Base-by-base conservation (phyloP, 805 yeast species). In the Lipomyces orientalis region DNA sequence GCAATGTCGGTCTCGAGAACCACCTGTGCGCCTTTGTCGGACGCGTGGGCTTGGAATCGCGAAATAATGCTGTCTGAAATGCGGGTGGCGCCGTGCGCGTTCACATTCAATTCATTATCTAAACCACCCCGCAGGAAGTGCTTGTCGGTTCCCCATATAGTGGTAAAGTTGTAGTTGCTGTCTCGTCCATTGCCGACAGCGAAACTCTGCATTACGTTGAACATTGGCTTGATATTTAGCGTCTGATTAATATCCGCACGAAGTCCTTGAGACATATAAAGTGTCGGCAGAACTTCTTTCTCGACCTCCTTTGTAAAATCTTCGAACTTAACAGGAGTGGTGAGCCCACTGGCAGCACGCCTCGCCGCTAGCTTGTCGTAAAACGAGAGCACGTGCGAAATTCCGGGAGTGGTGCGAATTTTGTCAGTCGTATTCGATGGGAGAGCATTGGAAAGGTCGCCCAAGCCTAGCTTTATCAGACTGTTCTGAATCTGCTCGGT, bases 1-100 rank as follows among this genome's bases (percentile, higher is more conserved):
- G 90, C 94, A 82, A 87, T 89, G 80, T 95, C 99, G 79, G 95
- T 98, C 84, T 95, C 99, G 75, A 94, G 84, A 83, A 95, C 98
- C 71, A 90, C 85, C 97, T 94, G 92, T 25, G 67, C 51, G 60
- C 68, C 71, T 58, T 65, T 73, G 43, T 54, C 61, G 33, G 68
- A 58, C 22, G 71, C 62, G 56, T 70, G 72, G 14, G 71, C 69
- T 60, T 68, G 69, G 56, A 64, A n/a, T 9, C 67, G 60, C 6
- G 61, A 62, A 39, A 62, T 39, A 9, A 61, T 54, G 37, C 25
- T 54, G 56, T 33, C 62, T 29, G 71, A 51, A 49, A 63, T 58
- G 19, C 69, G 65, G 55, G 62, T 56, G 54, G 62, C 71, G n/a
- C 60, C 34, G 60, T 68, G 67, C 2, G 65, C 71, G 16, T 62